phyloP scores from a whole-genome alignment of 805 yeast genomes.

The Jamesozyma jinghongensis region DNA sequence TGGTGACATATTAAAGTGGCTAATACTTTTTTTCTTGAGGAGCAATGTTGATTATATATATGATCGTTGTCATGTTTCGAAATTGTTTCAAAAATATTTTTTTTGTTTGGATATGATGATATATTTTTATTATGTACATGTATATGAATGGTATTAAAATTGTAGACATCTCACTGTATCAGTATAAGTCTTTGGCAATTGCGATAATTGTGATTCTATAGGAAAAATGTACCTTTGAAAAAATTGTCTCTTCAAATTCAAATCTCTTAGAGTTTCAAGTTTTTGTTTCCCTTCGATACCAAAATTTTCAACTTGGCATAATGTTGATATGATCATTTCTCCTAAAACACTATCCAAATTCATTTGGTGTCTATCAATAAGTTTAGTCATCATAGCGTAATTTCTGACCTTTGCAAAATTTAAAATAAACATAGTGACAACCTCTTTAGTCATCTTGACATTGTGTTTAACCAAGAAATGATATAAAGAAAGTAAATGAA shows the following conservation, averaged over 20 bases:
- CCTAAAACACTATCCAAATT: neutral
- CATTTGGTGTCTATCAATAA: slow-evolving; percentile 1
- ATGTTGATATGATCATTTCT: no score
- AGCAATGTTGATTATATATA: no score
- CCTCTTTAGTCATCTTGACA: neutral
- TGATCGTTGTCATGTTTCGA: slow-evolving; percentile 2
- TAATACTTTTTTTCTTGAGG: no score
- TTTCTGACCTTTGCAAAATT: neutral
- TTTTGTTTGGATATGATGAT: neutral
- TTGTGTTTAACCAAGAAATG: neutral
- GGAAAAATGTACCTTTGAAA: neutral
- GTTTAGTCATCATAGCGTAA: slow-evolving; percentile 2
- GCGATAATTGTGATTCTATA: neutral
- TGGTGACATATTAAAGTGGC: no score
- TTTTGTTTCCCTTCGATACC: neutral
- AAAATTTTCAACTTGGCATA: no score
- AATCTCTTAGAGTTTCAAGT: neutral
- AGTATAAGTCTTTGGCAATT: neutral
- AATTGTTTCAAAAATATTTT: neutral
- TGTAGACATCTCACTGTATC: neutral
- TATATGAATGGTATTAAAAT: neutral
- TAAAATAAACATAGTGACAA: neutral
- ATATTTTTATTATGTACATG: neutral
- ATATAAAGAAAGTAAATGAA: neutral
- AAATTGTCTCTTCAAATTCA: neutral